Percentiles rank a stretch among this genome's conserved stretches.
These are phyloP conservation scores for Calocybe indica DNA, from an alignment of 768 basidiomycete species.

Conservation along the genomic window DNA sequence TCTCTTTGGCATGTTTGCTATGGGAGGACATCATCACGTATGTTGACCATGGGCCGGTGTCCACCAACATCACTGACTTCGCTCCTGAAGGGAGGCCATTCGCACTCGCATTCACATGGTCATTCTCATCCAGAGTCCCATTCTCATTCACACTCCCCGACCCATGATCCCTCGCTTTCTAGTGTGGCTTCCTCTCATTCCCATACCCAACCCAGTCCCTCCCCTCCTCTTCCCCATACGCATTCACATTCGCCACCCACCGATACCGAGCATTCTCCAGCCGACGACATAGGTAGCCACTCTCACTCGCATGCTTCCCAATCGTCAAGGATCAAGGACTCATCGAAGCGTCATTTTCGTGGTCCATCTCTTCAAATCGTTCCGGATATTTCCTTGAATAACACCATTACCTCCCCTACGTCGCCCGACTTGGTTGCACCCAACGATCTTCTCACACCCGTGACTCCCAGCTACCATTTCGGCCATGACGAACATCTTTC, in stretches of 20 bases:
- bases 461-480: slow-evolving; percentile 61
- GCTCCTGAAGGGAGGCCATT: slow-evolving; percentile 43
- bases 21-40: slow-evolving; percentile 92
- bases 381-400: slow-evolving; percentile 7
- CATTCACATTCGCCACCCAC: slow-evolving; percentile 22
- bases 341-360: slow-evolving; percentile 27
- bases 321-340: slow-evolving; percentile 12
- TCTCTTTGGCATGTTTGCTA: slow-evolving; percentile 97
- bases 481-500: slow-evolving; percentile 47
- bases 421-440: slow-evolving; percentile 11
- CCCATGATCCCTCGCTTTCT: not conserved
- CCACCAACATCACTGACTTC: not conserved
- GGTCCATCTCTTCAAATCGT: slow-evolving; percentile 34
- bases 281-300: slow-evolving; percentile 4
- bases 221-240: slow-evolving; percentile 18
- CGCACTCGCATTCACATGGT: slow-evolving; percentile 1
- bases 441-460: slow-evolving; percentile 37
- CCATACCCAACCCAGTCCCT: slow-evolving; percentile 23
- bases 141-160: slow-evolving; percentile 12
- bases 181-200: slow-evolving; percentile 11
- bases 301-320: slow-evolving; percentile 13
- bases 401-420: slow-evolving; percentile 14
- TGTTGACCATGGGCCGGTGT: not conserved
- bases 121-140: slow-evolving; percentile 27
- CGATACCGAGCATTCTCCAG: slow-evolving; percentile 6